phyloP scores from a whole-genome alignment of 1,139 yeast genomes.

The Sugiyamaella paludigena region DNA sequence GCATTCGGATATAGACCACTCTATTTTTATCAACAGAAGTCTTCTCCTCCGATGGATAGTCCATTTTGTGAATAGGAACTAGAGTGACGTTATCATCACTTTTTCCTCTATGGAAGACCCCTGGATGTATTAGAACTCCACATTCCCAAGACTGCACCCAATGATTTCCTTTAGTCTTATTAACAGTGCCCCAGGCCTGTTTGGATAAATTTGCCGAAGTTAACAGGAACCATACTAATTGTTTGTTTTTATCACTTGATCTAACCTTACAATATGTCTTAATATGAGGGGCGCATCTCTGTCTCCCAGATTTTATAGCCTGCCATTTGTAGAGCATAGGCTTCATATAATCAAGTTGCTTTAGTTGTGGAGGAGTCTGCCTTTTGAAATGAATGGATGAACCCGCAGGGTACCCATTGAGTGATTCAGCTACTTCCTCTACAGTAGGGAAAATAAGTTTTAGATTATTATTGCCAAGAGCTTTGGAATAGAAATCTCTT shows the following conservation, averaged over 20 bases:
- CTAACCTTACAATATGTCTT: slow-evolving; percentile 34
- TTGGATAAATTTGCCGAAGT: slow-evolving; percentile 40
- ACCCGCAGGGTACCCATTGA: slow-evolving; percentile 37
- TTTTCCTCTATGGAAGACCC: slow-evolving; percentile 11
- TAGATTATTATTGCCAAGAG: slow-evolving; percentile 6
- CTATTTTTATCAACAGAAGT: not conserved
- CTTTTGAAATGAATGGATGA: slow-evolving; percentile 32
- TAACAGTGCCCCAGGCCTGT: slow-evolving; percentile 38
- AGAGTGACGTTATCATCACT: slow-evolving; percentile 1
- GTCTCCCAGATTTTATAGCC: slow-evolving; percentile 32
- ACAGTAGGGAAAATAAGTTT: slow-evolving; percentile 36
- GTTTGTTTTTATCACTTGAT: slow-evolving; percentile 1
- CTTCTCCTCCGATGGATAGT: slow-evolving; percentile 1
- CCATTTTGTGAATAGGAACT: slow-evolving; percentile 24
- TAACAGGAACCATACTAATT: slow-evolving; percentile 34
- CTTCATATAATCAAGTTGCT: slow-evolving; percentile 28
- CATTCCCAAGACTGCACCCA: slow-evolving; percentile 37
- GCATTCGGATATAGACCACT: slow-evolving; percentile 26
- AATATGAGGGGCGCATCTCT: slow-evolving; percentile 38
- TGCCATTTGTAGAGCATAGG: slow-evolving; percentile 32
- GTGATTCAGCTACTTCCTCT: slow-evolving; percentile 30
- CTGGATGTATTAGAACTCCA: slow-evolving; percentile 34
- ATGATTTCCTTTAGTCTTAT: slow-evolving; percentile 20
- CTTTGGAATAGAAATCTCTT: slow-evolving; percentile 7
- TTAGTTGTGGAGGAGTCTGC: slow-evolving; percentile 20